phyloP scores from a whole-genome alignment of 2,329 filamentous ascomycete genomes.

The Pseudogymnoascus sp. region DNA sequence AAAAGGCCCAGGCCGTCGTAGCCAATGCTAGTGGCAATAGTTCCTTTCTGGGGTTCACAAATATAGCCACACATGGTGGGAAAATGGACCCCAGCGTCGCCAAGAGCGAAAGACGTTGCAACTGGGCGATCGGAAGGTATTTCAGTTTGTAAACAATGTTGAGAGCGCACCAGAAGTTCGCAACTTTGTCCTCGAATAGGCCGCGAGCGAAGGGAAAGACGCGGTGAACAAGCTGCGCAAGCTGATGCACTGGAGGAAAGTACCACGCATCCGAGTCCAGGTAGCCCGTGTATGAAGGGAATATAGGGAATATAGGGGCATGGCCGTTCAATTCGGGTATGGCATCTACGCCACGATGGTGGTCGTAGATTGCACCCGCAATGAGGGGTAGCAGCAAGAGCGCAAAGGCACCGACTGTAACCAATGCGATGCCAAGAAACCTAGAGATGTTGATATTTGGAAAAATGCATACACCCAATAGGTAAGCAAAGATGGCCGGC shows the following conservation, averaged over 20 bases:
- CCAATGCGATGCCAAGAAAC: slow-evolving; percentile 65
- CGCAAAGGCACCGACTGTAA: slow-evolving; percentile 66
- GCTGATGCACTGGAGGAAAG: slow-evolving; percentile 68
- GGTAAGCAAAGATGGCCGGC: slow-evolving; percentile 82
- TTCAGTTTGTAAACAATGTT: slow-evolving; percentile 86
- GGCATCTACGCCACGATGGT: slow-evolving; percentile 53
- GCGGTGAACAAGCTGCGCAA: slow-evolving; percentile 80
- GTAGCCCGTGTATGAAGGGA: slow-evolving; percentile 47
- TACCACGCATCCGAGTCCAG: slow-evolving; percentile 59
- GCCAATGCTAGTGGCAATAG: slow-evolving; percentile 75
- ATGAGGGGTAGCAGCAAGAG: slow-evolving; percentile 70
- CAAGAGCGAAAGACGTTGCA: slow-evolving; percentile 68
- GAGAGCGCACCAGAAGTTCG: slow-evolving; percentile 93
- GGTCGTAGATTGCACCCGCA: slow-evolving; percentile 61
- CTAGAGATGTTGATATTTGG: slow-evolving; percentile 61
- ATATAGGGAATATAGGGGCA: slow-evolving; percentile 55
- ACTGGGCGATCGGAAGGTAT: slow-evolving; percentile 58
- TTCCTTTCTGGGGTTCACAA: slow-evolving; percentile 67
- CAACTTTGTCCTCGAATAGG: slow-evolving; percentile 96
- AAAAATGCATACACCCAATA: slow-evolving; percentile 78
- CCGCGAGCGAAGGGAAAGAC: slow-evolving; percentile 94
- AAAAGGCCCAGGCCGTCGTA: slow-evolving; percentile 90
- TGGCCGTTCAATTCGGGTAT: slow-evolving; percentile 49
- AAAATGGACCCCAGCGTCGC: slow-evolving; percentile 70
- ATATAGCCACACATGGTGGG: slow-evolving; percentile 71